Base-by-base conservation (phyloP, 176 grass and related monocot species). In the Elaeis guineensis region DNA sequence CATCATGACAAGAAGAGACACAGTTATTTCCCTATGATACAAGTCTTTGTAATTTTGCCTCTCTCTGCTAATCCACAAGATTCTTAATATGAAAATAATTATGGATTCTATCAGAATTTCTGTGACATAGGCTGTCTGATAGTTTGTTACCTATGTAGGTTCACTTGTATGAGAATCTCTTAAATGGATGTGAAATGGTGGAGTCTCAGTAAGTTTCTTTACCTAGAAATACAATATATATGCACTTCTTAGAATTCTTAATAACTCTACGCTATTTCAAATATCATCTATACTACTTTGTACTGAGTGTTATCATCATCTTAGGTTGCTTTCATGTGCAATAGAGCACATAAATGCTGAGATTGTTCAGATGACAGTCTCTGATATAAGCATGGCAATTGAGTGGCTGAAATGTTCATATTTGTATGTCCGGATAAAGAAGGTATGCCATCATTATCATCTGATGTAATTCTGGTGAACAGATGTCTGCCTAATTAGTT, bases 1-100 rank as follows among this genome's bases (percentile, higher is more conserved):
- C 74, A 80, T 96, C 55, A 90, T 96, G 92, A 90, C 92, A 78
- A 96, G 91, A 87, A 96, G 51, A 84, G 86, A 96, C 21, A 96
- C 83, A 32, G 86, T 96, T 85, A 79, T 70, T 21, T 61, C 17
- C n/a, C 54, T 9, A n/a, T 24, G 51, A 54, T 6, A 30, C 28
- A 30, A 30, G 28, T 26, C 21, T 53, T 62, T 54, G 9, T 39
- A 21, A 32, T 32, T 55, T 55, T 0, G 5, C 0, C 32, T 61
- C 29, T 48, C 16, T 61, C 19, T 48, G 20, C 30, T 25, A 22
- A 49, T 14, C 3, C 29, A 39, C 57, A 76, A 17, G 26, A 17
- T 57, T 77, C 51, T 72, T 23, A 57, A 55, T 58, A 68, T 16
- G 49, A 62, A 53, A 29, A 26, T 7, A n/a, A 32, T 0, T 18